These are phyloP conservation scores for Taiozyma onychis DNA, from an alignment of 1,139 yeast genomes.

Conservation along the genomic window DNA sequence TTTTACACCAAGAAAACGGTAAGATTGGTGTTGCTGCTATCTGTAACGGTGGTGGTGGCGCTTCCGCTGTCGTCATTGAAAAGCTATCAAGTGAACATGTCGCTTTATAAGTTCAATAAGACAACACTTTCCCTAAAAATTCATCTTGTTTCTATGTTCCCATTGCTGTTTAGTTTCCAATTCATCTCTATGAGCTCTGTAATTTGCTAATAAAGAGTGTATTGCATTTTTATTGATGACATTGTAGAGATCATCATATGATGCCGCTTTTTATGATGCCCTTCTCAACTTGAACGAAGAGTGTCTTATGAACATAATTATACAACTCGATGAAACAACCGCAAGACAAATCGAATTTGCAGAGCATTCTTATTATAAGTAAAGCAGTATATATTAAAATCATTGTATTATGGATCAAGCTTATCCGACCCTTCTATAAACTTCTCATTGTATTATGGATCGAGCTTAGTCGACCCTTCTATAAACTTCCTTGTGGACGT, in stretches of 20 bases:
- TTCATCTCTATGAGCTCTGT: not conserved
- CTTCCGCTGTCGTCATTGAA: constrained; percentile 78
- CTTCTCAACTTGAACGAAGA: too few relatives aligned
- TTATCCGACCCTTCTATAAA: not conserved
- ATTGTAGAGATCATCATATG: not conserved
- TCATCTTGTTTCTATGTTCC: not conserved
- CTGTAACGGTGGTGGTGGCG: constrained; percentile 99
- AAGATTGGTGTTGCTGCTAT: constrained; percentile 91
- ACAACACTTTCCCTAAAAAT: not conserved
- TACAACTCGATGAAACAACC: too few relatives aligned
- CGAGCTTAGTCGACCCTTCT: not conserved
- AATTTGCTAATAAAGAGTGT: not conserved
- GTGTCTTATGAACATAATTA: too few relatives aligned
- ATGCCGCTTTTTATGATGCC: too few relatives aligned
- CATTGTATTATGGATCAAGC: not conserved
- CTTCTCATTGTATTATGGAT: not conserved
- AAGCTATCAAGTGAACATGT: constrained; percentile 29
- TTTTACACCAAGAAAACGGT: constrained; percentile 77
- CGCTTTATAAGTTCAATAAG: constrained; percentile 10
- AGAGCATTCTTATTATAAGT: too few relatives aligned
- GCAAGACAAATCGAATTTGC: too few relatives aligned
- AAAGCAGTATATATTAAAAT: not conserved
- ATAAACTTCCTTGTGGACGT: not conserved
- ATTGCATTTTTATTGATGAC: not conserved
- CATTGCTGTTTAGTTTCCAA: not conserved